These are phyloP conservation scores for Pseudoturritis turrita DNA, from an alignment of 345 rosid genomes.

Conservation along the genomic window DNA sequence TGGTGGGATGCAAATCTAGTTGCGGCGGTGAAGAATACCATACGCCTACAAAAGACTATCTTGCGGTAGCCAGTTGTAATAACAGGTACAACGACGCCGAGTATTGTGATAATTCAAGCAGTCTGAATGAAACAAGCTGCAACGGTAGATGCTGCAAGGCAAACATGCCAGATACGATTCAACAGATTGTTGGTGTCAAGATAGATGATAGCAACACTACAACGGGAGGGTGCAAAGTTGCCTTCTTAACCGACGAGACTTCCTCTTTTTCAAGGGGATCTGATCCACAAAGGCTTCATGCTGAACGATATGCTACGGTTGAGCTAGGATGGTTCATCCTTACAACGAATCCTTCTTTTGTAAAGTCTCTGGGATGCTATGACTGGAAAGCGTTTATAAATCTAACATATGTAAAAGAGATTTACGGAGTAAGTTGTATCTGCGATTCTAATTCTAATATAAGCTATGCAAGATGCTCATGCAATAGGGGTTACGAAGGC, in stretches of 20 bases:
- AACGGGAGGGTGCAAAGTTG: slow-evolving; percentile 4
- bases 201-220: not conserved
- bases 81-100: not conserved
- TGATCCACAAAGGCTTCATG: not conserved
- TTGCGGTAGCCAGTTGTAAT: not conserved
- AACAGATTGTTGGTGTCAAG: not conserved
- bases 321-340: slow-evolving; percentile 31
- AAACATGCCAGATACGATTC: not conserved
- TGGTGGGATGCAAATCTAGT: slow-evolving; percentile 33
- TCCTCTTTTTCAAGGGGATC: not conserved
- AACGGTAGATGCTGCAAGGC: slow-evolving; percentile 40
- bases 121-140: not conserved
- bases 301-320: not conserved
- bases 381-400: not conserved
- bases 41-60: not conserved
- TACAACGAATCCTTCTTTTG: not conserved
- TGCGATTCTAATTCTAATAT: too few species aligned
- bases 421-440: too few species aligned
- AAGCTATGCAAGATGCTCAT: too few species aligned
- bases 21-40: slow-evolving; percentile 1
- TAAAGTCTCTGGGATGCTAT: not conserved
- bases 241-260: slow-evolving; percentile 2
- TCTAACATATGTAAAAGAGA: too few species aligned
- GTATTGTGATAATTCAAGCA: not conserved
- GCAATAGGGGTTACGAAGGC: too few species aligned